Conservation (phyloP, 441 rosid genomes). For the Cnidoscolus chayamansa region DNA sequence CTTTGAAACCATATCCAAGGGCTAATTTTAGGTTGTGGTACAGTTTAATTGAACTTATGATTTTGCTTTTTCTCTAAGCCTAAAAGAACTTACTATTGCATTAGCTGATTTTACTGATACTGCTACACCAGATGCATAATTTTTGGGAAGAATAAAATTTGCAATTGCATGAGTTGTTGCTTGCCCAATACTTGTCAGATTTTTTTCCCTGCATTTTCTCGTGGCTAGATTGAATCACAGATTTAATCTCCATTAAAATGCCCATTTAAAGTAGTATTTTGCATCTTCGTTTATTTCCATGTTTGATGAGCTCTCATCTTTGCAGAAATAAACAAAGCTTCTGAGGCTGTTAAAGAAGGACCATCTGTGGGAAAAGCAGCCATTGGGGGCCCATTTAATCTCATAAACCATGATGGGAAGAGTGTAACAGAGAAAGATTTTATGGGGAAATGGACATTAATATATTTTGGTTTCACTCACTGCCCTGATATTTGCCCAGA, state of each 20-base stretch:
- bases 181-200: background rate
- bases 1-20: background rate
- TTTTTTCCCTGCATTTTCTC: background rate
- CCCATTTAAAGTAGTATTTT: background rate
- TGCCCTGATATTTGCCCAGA: conserved; percentile 99
- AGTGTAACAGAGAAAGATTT: conserved; percentile 72
- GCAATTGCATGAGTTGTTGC: background rate
- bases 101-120: background rate
- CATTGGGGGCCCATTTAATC: conserved; percentile 89
- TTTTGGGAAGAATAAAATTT: background rate
- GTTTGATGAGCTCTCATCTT: conserved; percentile 11
- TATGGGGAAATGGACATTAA: conserved; percentile 74
- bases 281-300: background rate
- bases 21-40: background rate
- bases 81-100: background rate
- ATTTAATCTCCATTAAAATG: background rate
- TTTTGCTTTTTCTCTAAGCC: background rate
- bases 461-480: conserved; percentile 96
- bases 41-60: background rate
- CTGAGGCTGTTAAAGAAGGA: conserved; percentile 78
- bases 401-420: conserved; percentile 79
- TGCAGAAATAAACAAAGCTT: conserved; percentile 65
- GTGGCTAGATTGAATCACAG: background rate
- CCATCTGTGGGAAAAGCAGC: conserved; percentile 93
- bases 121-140: background rate